Evolutionary conservation across 495 filamentous ascomycete genomes (phyloP), one percentile per base, ranked within the genome.

Genomic region (Aspergillus hancockii): DNA sequence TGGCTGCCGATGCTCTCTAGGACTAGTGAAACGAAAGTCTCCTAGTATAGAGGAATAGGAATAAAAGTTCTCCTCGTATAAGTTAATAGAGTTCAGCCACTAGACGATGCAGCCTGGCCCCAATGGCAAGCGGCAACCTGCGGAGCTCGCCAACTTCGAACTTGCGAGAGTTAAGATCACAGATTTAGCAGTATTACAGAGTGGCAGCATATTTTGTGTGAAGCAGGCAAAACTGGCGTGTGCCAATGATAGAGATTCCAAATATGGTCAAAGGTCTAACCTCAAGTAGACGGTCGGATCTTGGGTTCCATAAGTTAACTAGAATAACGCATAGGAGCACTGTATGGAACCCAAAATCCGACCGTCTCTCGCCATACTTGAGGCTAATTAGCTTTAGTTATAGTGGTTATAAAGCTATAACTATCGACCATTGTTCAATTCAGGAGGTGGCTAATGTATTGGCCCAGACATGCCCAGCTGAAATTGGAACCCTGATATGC

Each of bases 361-460:
- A n/a, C n/a, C n/a, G n/a, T n/a, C n/a, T n/a, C n/a, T n/a, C n/a
- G n/a, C n/a, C n/a, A n/a, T n/a, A n/a, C n/a, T n/a, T n/a, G n/a
- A n/a, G n/a, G n/a, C n/a, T n/a, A n/a, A n/a, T n/a, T 22, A 47
- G 6, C 19, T 23, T 47, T 47, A 21, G 43, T 23, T 8, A 47
- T 23, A 21, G 8, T 47, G 8, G 43, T 47, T 12, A 23, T 43
- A 43, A 43, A 34, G 38, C 21, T 28, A 52, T 19, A n/a, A n/a
- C n/a, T n/a, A 45, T 49, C 10, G 32, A 25, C 21, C 45, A 56
- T 56, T 52, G 8, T 55, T 56, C 38, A 54, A 54, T 54, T 64
- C 61, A 64, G 64, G 61, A 63, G 65, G 65, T 64, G 61, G 61
- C 61, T 64, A 49, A 67, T 55, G 61, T n/a, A 41, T 38, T 46